These are phyloP conservation scores for Paraglomus brasilianum DNA, from an alignment of 192 early-diverging fungal genomes.

Conservation along the genomic window DNA sequence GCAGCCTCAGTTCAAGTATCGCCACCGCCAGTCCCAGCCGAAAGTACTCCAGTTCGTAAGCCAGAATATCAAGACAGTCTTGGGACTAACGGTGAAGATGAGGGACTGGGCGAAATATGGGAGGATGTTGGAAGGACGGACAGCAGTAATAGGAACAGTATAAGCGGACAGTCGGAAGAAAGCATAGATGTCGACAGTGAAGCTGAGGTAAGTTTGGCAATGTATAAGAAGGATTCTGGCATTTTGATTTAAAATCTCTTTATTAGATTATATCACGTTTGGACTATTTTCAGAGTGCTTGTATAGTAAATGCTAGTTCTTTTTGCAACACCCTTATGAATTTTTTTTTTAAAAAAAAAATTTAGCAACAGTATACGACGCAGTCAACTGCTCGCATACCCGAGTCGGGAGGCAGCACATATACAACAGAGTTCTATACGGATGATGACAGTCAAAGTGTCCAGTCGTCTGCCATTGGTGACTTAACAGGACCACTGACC, in stretches of 20 bases:
- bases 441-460: slow-evolving; percentile 20
- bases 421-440: slow-evolving; percentile 22
- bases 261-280: background rate
- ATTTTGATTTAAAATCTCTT: background rate
- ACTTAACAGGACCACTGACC: background rate
- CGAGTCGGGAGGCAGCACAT: slow-evolving; percentile 8
- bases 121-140: background rate
- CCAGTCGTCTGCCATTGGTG: background rate
- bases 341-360: background rate
- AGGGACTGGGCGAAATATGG: slow-evolving; percentile 8
- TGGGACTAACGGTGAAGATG: background rate
- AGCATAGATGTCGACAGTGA: slow-evolving; percentile 4
- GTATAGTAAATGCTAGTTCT: background rate
- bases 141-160: background rate
- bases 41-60: background rate
- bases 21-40: background rate
- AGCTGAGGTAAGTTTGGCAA: background rate
- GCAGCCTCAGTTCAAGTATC: background rate
- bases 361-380: background rate
- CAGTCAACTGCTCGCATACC: background rate
- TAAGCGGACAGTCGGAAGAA: slow-evolving; percentile 3
- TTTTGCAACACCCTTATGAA: background rate
- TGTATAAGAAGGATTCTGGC: no score
- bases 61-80: background rate
- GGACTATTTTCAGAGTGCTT: background rate